phyloP scores from a whole-genome alignment of 768 basidiomycete genomes.

The Agaricus bisporus region DNA sequence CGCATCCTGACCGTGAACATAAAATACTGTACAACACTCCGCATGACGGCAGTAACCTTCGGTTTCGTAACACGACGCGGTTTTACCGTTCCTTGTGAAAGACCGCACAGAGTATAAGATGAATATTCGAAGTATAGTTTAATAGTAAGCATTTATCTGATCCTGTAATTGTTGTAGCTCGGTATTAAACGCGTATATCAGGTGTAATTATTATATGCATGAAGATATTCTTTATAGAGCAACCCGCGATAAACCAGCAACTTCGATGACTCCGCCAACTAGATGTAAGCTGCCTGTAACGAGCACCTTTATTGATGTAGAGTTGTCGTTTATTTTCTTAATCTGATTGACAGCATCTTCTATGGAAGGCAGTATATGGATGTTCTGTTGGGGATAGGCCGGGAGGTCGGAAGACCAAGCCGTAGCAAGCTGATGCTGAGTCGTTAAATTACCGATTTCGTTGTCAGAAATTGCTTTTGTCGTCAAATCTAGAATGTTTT shows the following conservation, averaged over 20 bases:
- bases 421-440: slow-evolving; percentile 68
- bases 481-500: slow-evolving; percentile 60
- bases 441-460: slow-evolving; percentile 61
- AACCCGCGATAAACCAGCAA: slow-evolving; percentile 70
- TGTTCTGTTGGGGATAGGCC: slow-evolving; percentile 48
- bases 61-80: no score
- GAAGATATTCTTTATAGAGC: slow-evolving; percentile 41
- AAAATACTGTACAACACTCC: no score
- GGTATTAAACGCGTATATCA: no score
- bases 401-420: slow-evolving; percentile 69
- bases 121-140: no score
- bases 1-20: no score
- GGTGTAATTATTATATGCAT: not conserved
- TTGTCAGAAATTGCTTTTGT: slow-evolving; percentile 56
- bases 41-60: no score
- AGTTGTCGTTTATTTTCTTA: slow-evolving; percentile 31
- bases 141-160: no score
- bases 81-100: no score
- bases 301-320: slow-evolving; percentile 48
- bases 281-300: slow-evolving; percentile 92
- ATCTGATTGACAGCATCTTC: slow-evolving; percentile 80
- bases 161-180: no score
- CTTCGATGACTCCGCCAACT: slow-evolving; percentile 91
- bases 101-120: no score
- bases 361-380: slow-evolving; percentile 82